A percentile compares a stretch with the other conserved stretches of the same genome.
Conservation (phyloP, 768 basidiomycete species). For the Hypholoma fasciculare region DNA sequence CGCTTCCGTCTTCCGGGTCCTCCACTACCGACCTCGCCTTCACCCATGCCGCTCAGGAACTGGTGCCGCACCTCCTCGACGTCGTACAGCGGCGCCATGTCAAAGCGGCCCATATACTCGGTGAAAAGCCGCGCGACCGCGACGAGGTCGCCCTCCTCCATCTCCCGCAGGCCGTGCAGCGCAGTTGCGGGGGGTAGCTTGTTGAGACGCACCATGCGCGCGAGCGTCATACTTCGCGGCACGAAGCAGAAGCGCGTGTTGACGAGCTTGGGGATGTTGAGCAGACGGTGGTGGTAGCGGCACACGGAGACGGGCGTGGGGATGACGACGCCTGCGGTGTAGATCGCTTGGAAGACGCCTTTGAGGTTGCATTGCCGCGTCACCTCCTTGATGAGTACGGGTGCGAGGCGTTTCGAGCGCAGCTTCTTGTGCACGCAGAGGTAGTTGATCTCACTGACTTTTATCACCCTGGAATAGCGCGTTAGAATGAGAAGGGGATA, state of each 20-base stretch:
- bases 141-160: slow-evolving; percentile 77
- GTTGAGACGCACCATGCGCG: slow-evolving; percentile 82
- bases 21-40: slow-evolving; percentile 49
- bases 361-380: slow-evolving; percentile 89
- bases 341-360: slow-evolving; percentile 95
- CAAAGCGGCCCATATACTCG: slow-evolving; percentile 84
- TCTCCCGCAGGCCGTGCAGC: slow-evolving; percentile 78
- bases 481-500: background rate
- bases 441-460: slow-evolving; percentile 92
- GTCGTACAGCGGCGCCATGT: slow-evolving; percentile 73
- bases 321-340: slow-evolving; percentile 91
- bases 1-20: slow-evolving; percentile 56
- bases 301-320: slow-evolving; percentile 93
- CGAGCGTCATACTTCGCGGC: slow-evolving; percentile 84
- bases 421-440: slow-evolving; percentile 98
- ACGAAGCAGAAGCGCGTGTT: slow-evolving; percentile 89
- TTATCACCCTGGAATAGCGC: slow-evolving; percentile 38
- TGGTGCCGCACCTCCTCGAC: slow-evolving; percentile 84
- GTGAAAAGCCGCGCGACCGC: slow-evolving; percentile 70
- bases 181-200: slow-evolving; percentile 56
- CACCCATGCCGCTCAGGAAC: slow-evolving; percentile 83
- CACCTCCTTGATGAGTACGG: slow-evolving; percentile 96
- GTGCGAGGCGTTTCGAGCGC: slow-evolving; percentile 91
- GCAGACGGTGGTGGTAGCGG: slow-evolving; percentile 89
- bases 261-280: slow-evolving; percentile 91